phyloP scores from a whole-genome alignment of 129 eudicot species.

The Flaveria trinervia region DNA sequence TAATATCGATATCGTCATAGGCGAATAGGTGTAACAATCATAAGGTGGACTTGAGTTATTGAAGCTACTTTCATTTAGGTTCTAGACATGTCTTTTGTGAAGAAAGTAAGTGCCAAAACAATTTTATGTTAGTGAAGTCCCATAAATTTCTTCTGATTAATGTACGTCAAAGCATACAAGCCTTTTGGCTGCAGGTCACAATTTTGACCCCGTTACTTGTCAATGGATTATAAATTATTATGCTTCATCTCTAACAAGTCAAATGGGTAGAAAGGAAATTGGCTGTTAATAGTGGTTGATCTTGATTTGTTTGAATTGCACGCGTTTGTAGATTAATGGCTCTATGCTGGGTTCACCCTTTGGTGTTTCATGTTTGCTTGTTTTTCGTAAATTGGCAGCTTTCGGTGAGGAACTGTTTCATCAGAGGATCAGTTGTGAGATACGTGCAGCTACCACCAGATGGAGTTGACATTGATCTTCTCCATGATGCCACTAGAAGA shows the following conservation, averaged over 20 bases:
- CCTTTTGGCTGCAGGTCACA: background rate
- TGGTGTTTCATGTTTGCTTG: constrained; percentile 3
- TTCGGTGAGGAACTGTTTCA: constrained; percentile 97
- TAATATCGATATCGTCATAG: background rate
- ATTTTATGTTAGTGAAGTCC: background rate
- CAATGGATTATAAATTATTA: too few species aligned
- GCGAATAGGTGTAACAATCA: background rate
- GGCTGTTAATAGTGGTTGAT: background rate
- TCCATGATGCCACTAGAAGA: constrained; percentile 98
- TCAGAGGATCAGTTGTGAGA: constrained; percentile 96
- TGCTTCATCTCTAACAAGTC: constrained; percentile 1
- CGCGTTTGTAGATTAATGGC: background rate
- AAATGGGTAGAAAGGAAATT: background rate
- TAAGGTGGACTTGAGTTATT: constrained; percentile 10
- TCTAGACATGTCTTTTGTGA: background rate
- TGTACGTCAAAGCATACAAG: background rate
- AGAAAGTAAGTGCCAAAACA: background rate
- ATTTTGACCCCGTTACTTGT: background rate
- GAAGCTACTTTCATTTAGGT: background rate
- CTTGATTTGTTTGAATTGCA: background rate
- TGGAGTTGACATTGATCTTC: constrained; percentile 95
- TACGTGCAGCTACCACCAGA: constrained; percentile 96
- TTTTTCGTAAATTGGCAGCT: constrained; percentile 46
- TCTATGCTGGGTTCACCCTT: background rate
- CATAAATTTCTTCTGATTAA: background rate